Evolutionary conservation across 306 rosid species (phyloP).

Genomic region (Castanea sativa): DNA sequence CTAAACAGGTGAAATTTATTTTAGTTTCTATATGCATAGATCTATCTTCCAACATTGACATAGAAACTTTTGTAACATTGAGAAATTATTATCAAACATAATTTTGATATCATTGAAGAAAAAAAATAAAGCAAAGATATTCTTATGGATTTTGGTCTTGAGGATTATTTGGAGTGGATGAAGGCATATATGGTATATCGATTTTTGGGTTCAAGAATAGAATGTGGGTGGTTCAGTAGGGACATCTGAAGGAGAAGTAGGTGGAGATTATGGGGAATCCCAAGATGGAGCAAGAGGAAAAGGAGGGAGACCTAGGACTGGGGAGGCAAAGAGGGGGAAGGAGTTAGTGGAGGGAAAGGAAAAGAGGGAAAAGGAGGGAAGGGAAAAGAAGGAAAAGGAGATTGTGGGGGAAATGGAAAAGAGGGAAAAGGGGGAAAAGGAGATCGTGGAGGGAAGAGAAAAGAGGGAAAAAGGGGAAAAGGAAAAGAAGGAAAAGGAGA

Average conservation of each 20-base stretch:
- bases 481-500: constrained; percentile 23
- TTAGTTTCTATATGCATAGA: background rate
- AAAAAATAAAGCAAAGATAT: background rate
- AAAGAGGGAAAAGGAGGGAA: constrained; percentile 15
- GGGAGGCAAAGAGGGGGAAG: constrained; percentile 6
- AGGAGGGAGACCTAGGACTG: too few relatives aligned
- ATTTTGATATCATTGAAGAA: background rate
- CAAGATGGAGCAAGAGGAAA: too few relatives aligned
- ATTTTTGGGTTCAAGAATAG: constrained; percentile 47
- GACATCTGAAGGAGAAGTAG: too few relatives aligned
- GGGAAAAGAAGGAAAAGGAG: too few relatives aligned
- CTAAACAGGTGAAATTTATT: background rate
- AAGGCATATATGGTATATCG: constrained; percentile 47
- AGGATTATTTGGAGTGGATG: constrained; percentile 31
- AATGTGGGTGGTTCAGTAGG: constrained; percentile 23
- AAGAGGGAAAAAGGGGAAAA: constrained; percentile 26
- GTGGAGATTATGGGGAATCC: too few relatives aligned
- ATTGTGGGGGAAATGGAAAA: background rate
- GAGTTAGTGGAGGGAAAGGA: too few relatives aligned
- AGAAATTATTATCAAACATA: background rate
- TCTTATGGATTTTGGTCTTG: constrained; percentile 32
- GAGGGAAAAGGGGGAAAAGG: constrained; percentile 11
- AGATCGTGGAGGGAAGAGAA: constrained; percentile 20
- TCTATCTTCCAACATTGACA: background rate
- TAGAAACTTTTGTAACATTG: background rate